Base-by-base conservation (phyloP, 164 flowering plant species). In the Magnolia kwangsiensis region DNA sequence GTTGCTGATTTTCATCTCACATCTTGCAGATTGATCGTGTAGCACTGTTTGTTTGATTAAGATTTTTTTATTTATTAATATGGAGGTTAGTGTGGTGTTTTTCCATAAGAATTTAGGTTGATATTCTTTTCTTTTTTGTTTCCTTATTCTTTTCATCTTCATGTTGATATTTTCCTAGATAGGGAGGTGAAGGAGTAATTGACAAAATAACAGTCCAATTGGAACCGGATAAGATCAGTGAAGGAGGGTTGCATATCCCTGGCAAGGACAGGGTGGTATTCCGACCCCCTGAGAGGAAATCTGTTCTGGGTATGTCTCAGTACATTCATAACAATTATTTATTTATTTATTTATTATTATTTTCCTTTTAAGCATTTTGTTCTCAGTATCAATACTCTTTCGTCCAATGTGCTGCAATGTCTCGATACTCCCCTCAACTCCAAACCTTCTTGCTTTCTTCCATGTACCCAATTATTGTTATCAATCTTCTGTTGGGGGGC, bases 231-330 rank as follows among this genome's bases (percentile, higher is more conserved):
- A 77, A 76, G 20, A 45, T 31, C 1, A 74, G 58, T 67, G 73
- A 59, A 70, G 97, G 91, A 14, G 98, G 96, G 27, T 77, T 94
- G 65, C 76, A 63, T 71, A 76, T 92, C 69, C 97, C 95, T 8
- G 91, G 87, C 29, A 91, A 87, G 81, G 93, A 91, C 27, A 82
- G 94, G 67, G 80, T 87, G 19, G 81, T 83, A 18, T 94, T 78
- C 76, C 79, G 80, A 80, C 86, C 88, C 61, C 87, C 89, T 1
- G 92, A 88, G 75, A 79, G 85, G 76, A 92, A 88, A 82, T 91
- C 98, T 24, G 75, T 85, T 50, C 75, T 91, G 78, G 98, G 98
- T 92, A 87, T 58, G 72, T 23, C 5, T 10, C 14, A 4, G 11
- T 65, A 10, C 29, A 24, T 24, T 0, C 10, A 65, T 7, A 3